These are phyloP conservation scores for Xenosphaeropsis pyriputrescens DNA, from an alignment of 2,329 filamentous ascomycete genomes.

Conservation along the genomic window DNA sequence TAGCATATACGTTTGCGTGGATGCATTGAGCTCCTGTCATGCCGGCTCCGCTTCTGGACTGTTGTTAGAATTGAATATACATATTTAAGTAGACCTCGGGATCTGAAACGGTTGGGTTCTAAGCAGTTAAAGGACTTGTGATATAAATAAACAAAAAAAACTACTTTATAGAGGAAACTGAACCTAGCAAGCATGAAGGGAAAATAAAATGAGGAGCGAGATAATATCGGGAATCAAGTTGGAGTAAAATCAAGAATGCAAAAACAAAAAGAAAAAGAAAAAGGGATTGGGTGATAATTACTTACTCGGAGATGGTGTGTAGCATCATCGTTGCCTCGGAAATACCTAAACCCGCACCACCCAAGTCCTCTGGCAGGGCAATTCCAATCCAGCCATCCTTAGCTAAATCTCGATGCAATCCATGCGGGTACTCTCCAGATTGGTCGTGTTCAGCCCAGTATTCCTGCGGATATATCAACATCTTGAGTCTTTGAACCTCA, in stretches of 20 bases:
- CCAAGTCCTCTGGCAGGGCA: slow-evolving; percentile 58
- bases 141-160: no score
- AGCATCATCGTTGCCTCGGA: slow-evolving; percentile 80
- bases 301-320: slow-evolving; percentile 60
- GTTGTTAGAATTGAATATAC: no score
- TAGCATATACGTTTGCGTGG: slow-evolving; percentile 58
- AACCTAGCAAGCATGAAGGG: no score
- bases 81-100: no score
- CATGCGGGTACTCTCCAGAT: slow-evolving; percentile 53
- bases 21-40: slow-evolving; percentile 56
- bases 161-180: no score
- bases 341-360: slow-evolving; percentile 63
- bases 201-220: not conserved
- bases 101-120: no score
- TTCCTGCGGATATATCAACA: slow-evolving; percentile 17
- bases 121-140: no score
- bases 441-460: slow-evolving; percentile 70
- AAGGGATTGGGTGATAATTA: not conserved
- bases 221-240: not conserved
- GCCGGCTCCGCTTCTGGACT: slow-evolving; percentile 45
- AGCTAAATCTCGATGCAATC: slow-evolving; percentile 62
- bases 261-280: not conserved
- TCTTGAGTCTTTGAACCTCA: not conserved
- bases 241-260: not conserved
- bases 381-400: slow-evolving; percentile 72